Percentiles rank a stretch among this genome's conserved stretches.
These are phyloP conservation scores for Mycena olivaceomarginata DNA, from an alignment of 768 basidiomycete genomes.

Conservation along the genomic window DNA sequence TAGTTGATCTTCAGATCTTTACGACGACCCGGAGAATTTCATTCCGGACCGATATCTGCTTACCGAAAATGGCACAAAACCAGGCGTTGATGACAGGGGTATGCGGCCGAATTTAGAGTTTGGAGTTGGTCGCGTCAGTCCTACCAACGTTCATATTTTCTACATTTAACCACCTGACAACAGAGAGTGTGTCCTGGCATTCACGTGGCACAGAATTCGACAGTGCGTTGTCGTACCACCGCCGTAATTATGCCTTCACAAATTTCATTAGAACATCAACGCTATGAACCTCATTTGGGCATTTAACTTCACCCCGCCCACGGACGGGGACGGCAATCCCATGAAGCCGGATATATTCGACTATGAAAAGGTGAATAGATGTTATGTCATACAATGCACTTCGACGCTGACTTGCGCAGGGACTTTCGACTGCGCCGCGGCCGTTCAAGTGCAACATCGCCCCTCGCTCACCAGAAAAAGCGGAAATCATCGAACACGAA, in stretches of 20 bases:
- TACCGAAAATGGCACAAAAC: slow-evolving; percentile 34
- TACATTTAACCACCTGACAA: background rate
- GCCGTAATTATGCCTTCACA: background rate
- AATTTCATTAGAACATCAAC: slow-evolving; percentile 41
- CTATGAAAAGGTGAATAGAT: slow-evolving; percentile 39
- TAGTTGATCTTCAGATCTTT: slow-evolving; percentile 19
- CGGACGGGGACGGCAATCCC: slow-evolving; percentile 18
- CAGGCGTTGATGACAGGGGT: slow-evolving; percentile 16
- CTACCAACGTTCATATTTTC: too few relatives aligned
- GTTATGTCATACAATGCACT: background rate
- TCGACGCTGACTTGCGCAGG: slow-evolving; percentile 14
- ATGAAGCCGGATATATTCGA: slow-evolving; percentile 39
- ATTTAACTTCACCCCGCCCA: slow-evolving; percentile 48
- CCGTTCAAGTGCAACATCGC: slow-evolving; percentile 48
- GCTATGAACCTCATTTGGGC: slow-evolving; percentile 55
- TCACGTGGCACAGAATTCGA: slow-evolving; percentile 30
- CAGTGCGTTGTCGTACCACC: background rate
- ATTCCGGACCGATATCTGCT: slow-evolving; percentile 8
- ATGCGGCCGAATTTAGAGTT: slow-evolving; percentile 9
- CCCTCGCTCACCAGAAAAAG: slow-evolving; percentile 38
- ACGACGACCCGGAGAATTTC: slow-evolving; percentile 29
- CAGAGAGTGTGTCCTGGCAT: slow-evolving; percentile 36
- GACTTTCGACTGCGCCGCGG: slow-evolving; percentile 33
- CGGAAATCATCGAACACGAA: slow-evolving; percentile 39
- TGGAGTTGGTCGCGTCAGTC: slow-evolving; percentile 27